Percentiles rank a stretch among this genome's conserved stretches.
Conservation (phyloP, 2,329 filamentous ascomycete genomes). For the Talaromyces sp. region DNA sequence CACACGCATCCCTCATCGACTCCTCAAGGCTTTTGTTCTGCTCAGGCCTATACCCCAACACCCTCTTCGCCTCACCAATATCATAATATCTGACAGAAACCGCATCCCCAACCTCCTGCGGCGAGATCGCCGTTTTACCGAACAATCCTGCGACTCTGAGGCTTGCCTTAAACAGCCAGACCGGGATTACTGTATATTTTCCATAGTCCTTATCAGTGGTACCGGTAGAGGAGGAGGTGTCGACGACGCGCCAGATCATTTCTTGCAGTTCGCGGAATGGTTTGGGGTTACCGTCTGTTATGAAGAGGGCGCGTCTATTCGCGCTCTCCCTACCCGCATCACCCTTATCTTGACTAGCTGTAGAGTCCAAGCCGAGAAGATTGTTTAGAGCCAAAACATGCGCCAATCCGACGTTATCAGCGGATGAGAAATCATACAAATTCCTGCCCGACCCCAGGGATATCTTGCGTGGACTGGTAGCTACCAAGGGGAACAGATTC, state of each 20-base stretch:
- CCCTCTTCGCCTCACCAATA: slow-evolving; percentile 4
- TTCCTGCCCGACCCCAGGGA: slow-evolving; percentile 3
- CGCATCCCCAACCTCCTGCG: slow-evolving; percentile 13
- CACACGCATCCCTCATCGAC: not conserved
- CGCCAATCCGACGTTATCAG: slow-evolving; percentile 13
- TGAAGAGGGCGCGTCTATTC: slow-evolving; percentile 8
- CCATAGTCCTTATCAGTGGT: not conserved
- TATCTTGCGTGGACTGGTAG: slow-evolving; percentile 8
- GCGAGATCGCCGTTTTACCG: slow-evolving; percentile 4
- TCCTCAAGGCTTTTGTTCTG: slow-evolving; percentile 6
- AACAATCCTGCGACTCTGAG: slow-evolving; percentile 4
- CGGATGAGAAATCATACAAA: slow-evolving; percentile 12
- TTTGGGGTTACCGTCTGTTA: slow-evolving; percentile 12
- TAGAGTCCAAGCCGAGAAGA: not conserved
- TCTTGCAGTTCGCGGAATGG: slow-evolving; percentile 11
- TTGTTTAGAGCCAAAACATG: slow-evolving; percentile 14
- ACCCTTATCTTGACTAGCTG: not conserved
- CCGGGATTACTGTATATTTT: not conserved
- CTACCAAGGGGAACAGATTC: slow-evolving; percentile 11
- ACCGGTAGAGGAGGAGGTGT: no score
- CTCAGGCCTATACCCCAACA: slow-evolving; percentile 7
- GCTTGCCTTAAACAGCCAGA: slow-evolving; percentile 4
- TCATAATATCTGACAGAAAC: slow-evolving; percentile 11
- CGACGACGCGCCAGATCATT: slow-evolving; percentile 14
- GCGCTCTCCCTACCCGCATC: not conserved